Base-by-base conservation (phyloP, 208 protist species). In the Trypanosomatidae sp. region DNA sequence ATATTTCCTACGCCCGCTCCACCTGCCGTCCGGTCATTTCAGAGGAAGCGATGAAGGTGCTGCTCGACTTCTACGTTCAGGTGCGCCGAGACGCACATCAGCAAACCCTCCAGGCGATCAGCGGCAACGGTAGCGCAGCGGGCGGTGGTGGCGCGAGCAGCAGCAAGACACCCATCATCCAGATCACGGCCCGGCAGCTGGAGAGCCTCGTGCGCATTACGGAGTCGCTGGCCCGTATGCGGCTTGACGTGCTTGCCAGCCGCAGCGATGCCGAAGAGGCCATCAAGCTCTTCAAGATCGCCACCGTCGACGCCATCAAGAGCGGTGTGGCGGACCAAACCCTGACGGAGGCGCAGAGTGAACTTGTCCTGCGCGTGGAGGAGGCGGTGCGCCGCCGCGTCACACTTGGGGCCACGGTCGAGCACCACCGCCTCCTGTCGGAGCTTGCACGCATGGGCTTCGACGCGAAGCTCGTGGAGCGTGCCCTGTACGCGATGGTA, bases 221-320 rank as follows among this genome's bases (percentile, higher is more conserved):
- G 0, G 99, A 99, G 83, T 93, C 97, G 10, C 71, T 99, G 36
- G 99, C 99, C 10, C 98, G 96, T 69, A 99, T 99, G 98, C 81
- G 85, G 1, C 79, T 99, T 1, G 84, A 92, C 56, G 83, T 88
- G 28, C 75, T 95, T n/a, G 97, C 97, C 12, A 95, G 79, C 25
- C 87, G 83, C 62, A 73, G 76, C 9, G 92, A 99, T 79, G 98
- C 98, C 25, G 93, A 98, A 66, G 97, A 99, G 79, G 97, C 98
- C 0, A 97, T 99, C 67, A 87, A 97, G 28, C 85, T 99, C 9
- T 99, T 99, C 79, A 97, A 95, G 73, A 82, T 86, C 3, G 93
- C 97, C n/a, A 99, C 98, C 3, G 89, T 99, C 7, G 96, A 99
- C 49, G 98, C 98, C 41, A 97, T 97, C 66, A 85, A 90, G 44